Conservation (phyloP, 352 stramenopile species). For the Phytopythium ostracodes region DNA sequence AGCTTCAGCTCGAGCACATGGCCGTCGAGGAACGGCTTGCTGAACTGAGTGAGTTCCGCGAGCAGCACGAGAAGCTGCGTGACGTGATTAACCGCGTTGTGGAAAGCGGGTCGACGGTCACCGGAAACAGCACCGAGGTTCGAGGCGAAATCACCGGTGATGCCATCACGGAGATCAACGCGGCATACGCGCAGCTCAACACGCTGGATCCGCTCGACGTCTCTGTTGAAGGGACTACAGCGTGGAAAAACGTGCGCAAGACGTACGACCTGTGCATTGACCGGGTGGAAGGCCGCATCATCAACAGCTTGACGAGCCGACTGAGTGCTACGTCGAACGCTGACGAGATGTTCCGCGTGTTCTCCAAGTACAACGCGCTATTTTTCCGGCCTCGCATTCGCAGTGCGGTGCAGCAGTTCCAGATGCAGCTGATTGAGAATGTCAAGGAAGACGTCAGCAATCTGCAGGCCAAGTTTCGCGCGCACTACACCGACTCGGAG, state of each 20-base stretch:
- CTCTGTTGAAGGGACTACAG: slow-evolving; percentile 67
- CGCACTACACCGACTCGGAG: slow-evolving; percentile 96
- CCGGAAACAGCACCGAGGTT: slow-evolving; percentile 28
- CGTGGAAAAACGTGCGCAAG: slow-evolving; percentile 87
- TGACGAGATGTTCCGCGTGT: slow-evolving; percentile 96
- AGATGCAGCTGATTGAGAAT: slow-evolving; percentile 98
- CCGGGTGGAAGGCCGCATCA: slow-evolving; percentile 90
- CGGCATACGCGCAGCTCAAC: slow-evolving; percentile 83
- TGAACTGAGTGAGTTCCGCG: slow-evolving; percentile 88
- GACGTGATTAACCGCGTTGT: slow-evolving; percentile 88
- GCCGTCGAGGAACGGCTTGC: slow-evolving; percentile 85
- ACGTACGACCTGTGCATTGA: slow-evolving; percentile 91
- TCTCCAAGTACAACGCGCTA: slow-evolving; percentile 98
- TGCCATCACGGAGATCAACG: slow-evolving; percentile 84
- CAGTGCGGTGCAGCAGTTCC: slow-evolving; percentile 97
- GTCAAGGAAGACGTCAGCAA: slow-evolving; percentile 96
- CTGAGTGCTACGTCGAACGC: slow-evolving; percentile 89
- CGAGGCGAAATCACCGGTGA: slow-evolving; percentile 73
- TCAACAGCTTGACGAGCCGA: slow-evolving; percentile 83
- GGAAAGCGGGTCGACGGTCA: slow-evolving; percentile 27
- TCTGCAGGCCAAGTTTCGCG: slow-evolving; percentile 94
- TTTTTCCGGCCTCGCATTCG: slow-evolving; percentile 95
- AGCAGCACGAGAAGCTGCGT: slow-evolving; percentile 89
- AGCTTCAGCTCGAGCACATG: slow-evolving; percentile 84
- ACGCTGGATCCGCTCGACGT: slow-evolving; percentile 83